Conservation (phyloP, 768 basidiomycete species). For the Amanita rubescens region DNA sequence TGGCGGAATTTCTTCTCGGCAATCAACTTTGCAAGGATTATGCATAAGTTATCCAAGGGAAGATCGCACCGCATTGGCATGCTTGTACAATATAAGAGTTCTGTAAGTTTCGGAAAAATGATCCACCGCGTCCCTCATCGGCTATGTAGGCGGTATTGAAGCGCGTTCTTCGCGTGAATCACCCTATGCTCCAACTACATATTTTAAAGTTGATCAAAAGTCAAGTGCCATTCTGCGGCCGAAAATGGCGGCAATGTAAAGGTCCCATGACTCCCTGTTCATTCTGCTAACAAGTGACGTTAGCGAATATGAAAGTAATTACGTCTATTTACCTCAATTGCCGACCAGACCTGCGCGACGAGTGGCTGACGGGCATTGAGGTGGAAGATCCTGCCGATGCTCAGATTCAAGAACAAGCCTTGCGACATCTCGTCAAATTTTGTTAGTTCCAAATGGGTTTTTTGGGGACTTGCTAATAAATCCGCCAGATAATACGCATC, state of each 20-base stretch:
- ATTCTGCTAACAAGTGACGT: not conserved
- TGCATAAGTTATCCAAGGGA: slow-evolving; percentile 96
- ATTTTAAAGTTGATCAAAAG: slow-evolving; percentile 97
- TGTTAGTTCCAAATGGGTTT: slow-evolving; percentile 44
- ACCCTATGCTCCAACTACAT: slow-evolving; percentile 90
- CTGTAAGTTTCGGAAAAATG: slow-evolving; percentile 45
- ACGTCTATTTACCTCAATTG: slow-evolving; percentile 98
- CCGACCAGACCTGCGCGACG: slow-evolving; percentile 92
- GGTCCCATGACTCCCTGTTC: slow-evolving; percentile 6
- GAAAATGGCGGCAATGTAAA: slow-evolving; percentile 96
- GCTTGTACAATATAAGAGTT: slow-evolving; percentile 97
- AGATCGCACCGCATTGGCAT: slow-evolving; percentile 92
- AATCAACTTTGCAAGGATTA: slow-evolving; percentile 95
- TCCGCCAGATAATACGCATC: slow-evolving; percentile 74
- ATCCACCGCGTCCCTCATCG: not conserved
- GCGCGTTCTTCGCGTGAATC: slow-evolving; percentile 87
- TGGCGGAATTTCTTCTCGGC: slow-evolving; percentile 98
- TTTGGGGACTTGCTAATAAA: slow-evolving; percentile 10
- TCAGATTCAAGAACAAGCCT: slow-evolving; percentile 89
- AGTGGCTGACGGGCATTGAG: slow-evolving; percentile 93
- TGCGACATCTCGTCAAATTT: slow-evolving; percentile 91
- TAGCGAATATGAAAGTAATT: slow-evolving; percentile 99
- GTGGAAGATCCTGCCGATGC: slow-evolving; percentile 91
- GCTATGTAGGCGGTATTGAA: slow-evolving; percentile 80
- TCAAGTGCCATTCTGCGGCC: slow-evolving; percentile 95